A percentile compares a stretch with the other conserved stretches of the same genome.
Evolutionary conservation across 148 eudicot genomes (phyloP).

Genomic region (Rhododendron vialii): DNA sequence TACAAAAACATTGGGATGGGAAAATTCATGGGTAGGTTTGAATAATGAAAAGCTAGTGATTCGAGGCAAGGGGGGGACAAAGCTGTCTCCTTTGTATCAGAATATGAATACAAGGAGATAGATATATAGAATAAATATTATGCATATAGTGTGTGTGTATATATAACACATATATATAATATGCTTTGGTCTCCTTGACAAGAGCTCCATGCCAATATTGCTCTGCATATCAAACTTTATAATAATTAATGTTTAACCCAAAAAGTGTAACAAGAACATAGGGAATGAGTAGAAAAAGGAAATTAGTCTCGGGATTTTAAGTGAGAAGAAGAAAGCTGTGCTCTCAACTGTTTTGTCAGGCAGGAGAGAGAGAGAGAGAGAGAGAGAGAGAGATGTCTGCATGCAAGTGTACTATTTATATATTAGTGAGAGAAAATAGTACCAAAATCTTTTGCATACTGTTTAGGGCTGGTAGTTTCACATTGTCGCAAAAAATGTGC

Average conservation of each 20-base stretch:
- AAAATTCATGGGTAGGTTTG: conserved; percentile 1
- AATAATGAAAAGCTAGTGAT: conserved; percentile 12
- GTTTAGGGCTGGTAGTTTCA: neutral
- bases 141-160: neutral
- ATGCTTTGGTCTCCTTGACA: conserved; percentile 19
- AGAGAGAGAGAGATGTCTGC: neutral
- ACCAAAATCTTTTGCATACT: neutral
- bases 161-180: neutral
- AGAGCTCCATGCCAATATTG: neutral
- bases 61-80: conserved; percentile 20
- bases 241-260: neutral
- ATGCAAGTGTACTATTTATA: neutral
- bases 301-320: conserved; percentile 15
- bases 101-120: conserved; percentile 24
- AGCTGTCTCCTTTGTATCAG: conserved; percentile 27
- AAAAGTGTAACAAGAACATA: conserved; percentile 5
- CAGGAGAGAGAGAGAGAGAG: neutral
- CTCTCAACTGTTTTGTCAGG: conserved; percentile 6
- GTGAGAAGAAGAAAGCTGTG: neutral
- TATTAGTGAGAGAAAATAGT: neutral
- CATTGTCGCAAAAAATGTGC: neutral
- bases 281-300: conserved; percentile 10
- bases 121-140: neutral
- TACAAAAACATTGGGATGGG: conserved; percentile 12
- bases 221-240: neutral